Evolutionary conservation across 1,284 basidiomycete species (phyloP), one percentile per base, ranked within the genome.

Genomic region (Apiotrichum laibachii): DNA sequence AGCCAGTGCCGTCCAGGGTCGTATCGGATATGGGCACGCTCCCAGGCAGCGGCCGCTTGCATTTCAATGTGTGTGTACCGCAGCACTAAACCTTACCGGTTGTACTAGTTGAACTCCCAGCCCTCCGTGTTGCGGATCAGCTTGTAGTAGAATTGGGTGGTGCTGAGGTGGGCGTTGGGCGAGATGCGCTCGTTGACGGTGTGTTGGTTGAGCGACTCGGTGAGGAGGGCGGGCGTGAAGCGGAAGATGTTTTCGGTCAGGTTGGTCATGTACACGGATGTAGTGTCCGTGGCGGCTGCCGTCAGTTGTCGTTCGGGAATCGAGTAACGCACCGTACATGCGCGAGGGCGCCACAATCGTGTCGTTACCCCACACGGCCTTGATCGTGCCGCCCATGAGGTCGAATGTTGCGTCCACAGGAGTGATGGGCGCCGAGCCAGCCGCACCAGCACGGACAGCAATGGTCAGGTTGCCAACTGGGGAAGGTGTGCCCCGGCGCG

Each of bases 111-210:
- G 21, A 10, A 21, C 26, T 35, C 22, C 76, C 76, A 79, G 2
- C 75, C 75, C 37, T 79, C 72, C 5, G 76, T 71, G 66, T 82
- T 82, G 33, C 70, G 69, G n/a, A 82, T 67, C 11, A 83, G 72
- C 64, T 80, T 75, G 67, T 80, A 79, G 71, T 78, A 82, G 71
- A 81, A 82, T 26, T 75, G 63, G 26, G 78, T 79, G 11, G 79
- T 77, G 47, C 74, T 77, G 44, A 81, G 72, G 60, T 82, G 77
- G 0, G 75, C 80, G 19, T 67, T 63, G 26, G 76, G 64, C 47
- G 69, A 70, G 62, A 79, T 75, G 44, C 75, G 65, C 75, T 82
- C 82, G 62, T 83, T 71, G 35, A 82, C 81, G 1, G 82, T 82
- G 63, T 83, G 82, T 19, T 78, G 72, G 54, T 78, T 74, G 21